Base-by-base conservation (phyloP, 768 basidiomycete genomes). In the Asterophora parasitica region DNA sequence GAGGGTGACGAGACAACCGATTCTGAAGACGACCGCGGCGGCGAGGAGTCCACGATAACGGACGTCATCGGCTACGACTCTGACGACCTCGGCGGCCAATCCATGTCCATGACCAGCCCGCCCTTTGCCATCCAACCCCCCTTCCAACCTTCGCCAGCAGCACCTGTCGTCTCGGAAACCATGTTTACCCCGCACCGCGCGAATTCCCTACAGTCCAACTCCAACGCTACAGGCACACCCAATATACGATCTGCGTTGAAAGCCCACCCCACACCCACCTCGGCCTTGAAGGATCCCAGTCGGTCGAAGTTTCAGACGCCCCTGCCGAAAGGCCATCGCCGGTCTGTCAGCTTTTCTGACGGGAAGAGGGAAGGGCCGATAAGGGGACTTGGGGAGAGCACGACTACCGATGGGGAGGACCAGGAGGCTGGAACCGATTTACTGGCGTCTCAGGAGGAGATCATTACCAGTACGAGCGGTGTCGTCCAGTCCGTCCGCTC, bases 331-430 rank as follows among this genome's bases (percentile, higher is more conserved):
- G 65, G 67, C 10, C 81, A 84, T 55, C 79, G 83, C n/a, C 77
- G 92, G 32, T 92, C 88, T 35, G 95, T 99, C 48, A 95, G 92
- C 64, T 99, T 99, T 69, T 96, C 93, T 19, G 96, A 99, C 61
- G 96, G 96, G 4, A 87, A 83, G 61, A 78, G 78, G 51, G 84
- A 87, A 27, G 94, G 95, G 2, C 92, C 89, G n/a, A 96, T 96
- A 38, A 71, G 72, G 44, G 90, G 85, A 46, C 62, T 61, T 46
- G 51, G 63, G 37, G 59, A 70, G 37, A 71, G 70, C 41, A 65
- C 64, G 37, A 72, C 70, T 31, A 65, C 64, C 31, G 65, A 67
- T 12, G 70, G 68, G 11, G 75, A 66, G 28, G 64, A 65, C 37
- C 56, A 42, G n/a, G 45, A 38, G 15, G 36, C 54, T 23, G 54